Evolutionary conservation across 495 filamentous ascomycete species (phyloP), one percentile per base, ranked within the genome.

Genomic region (Staphylotrichum tortipilum): DNA sequence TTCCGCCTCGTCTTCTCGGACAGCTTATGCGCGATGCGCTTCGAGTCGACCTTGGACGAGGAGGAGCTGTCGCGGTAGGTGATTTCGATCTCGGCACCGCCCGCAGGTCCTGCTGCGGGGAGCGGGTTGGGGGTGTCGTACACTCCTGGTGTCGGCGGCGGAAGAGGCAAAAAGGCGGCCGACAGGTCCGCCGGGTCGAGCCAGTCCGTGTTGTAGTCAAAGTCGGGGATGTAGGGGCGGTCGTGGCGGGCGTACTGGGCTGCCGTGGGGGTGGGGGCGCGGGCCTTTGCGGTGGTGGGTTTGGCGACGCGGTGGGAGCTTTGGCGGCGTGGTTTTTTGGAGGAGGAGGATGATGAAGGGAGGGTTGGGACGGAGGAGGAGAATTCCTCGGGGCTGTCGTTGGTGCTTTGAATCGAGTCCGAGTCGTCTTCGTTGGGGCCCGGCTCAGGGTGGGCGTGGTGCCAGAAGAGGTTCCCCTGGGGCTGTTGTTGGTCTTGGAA

Each of bases 1-100:
- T 60, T 65, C 36, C 62, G 51, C 3, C 62, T 44, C 11, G 37
- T 59, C 53, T 65, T 65, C 55, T 65, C 62, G 6, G 62, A 65
- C n/a, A 65, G 49, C 50, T 63, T 65, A 50, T 65, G 62, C 8
- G 60, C 62, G 12, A 65, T 55, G 10, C 58, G 48, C 28, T 61
- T 61, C 17, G 56, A 60, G 19, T 56, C 47, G 11, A 55, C 30
- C 42, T 59, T 56, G 12, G 48, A 35, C 10, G 47, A 34, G 8
- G 54, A 47, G 47, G 42, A 40, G 23, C 55, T 52, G 15, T 58
- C 55, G 0, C 34, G 40, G 28, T 38, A 44, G 11, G 38, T 35
- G 18, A 53, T 18, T 35, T 54, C 50, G 17, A 37, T 29, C 7
- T 51, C 21, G 23, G 22, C n/a, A 1, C 38, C 39, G 8, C n/a